phyloP scores from a whole-genome alignment of 345 rosid species.

The Angophora floribunda region DNA sequence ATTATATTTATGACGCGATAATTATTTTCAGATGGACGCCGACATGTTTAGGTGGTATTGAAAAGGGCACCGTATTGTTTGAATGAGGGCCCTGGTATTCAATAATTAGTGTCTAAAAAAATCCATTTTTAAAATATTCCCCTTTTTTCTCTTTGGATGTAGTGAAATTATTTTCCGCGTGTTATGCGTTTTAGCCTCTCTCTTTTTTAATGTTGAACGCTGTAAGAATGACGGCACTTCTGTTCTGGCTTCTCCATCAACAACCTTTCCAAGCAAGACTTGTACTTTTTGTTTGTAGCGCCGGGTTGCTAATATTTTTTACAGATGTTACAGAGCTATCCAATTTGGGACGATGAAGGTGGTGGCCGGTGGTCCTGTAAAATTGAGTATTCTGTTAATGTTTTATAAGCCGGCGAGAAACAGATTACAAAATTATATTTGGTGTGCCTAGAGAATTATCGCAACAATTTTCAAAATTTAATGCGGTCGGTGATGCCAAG shows the following conservation, averaged over 20 bases:
- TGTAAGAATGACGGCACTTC: neutral
- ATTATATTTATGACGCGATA: neutral
- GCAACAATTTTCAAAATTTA: neutral
- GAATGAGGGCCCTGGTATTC: neutral
- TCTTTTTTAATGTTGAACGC: neutral
- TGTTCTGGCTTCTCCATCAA: neutral
- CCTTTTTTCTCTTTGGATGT: neutral
- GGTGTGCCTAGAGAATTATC: neutral
- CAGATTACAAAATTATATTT: neutral
- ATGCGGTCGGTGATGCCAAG: neutral
- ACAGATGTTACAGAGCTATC: neutral
- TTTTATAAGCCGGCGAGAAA: neutral
- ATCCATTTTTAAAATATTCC: neutral
- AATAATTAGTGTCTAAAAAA: neutral
- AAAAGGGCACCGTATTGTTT: neutral
- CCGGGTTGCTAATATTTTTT: neutral
- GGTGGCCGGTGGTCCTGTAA: neutral
- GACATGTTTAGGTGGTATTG: neutral
- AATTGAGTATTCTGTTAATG: neutral
- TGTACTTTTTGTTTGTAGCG: neutral
- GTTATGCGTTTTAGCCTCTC: neutral
- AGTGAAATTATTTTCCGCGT: neutral
- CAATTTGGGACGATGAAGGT: neutral
- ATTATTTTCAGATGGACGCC: neutral
- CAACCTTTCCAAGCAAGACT: neutral